Conservation (phyloP, 768 basidiomycete species). For the Daedaleopsis sinensis region DNA sequence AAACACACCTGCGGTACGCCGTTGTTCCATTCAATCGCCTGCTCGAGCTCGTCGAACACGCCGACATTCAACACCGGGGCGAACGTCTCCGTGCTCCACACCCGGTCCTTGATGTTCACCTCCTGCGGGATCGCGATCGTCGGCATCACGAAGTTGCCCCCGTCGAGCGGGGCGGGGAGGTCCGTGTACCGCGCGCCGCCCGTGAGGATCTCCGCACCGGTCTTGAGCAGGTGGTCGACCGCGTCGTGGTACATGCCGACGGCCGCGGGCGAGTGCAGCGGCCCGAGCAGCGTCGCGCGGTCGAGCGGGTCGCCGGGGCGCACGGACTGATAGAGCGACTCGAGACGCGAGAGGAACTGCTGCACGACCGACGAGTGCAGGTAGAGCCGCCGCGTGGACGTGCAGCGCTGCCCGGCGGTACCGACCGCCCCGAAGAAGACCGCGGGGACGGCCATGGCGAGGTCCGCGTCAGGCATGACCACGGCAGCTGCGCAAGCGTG, state of each 20-base stretch:
- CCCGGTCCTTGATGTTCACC: constrained; percentile 50
- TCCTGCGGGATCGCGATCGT: constrained; percentile 76
- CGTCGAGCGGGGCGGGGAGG: constrained; percentile 44
- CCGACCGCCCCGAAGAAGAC: constrained; percentile 96
- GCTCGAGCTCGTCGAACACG: constrained; percentile 82
- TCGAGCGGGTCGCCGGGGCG: constrained; percentile 86
- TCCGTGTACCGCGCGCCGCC: constrained; percentile 64
- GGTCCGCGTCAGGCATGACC: constrained; percentile 92
- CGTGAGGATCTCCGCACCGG: constrained; percentile 75
- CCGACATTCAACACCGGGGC: constrained; percentile 89
- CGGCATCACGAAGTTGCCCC: constrained; percentile 90
- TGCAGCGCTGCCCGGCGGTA: constrained; percentile 77
- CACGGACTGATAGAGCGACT: constrained; percentile 71
- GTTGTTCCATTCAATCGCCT: constrained; percentile 92
- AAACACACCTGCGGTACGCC: constrained; percentile 70
- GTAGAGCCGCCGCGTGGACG: constrained; percentile 88
- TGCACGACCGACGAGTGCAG: constrained; percentile 80
- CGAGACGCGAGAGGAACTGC: constrained; percentile 75
- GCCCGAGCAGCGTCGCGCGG: constrained; percentile 76
- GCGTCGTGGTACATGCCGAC: constrained; percentile 67
- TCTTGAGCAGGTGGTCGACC: constrained; percentile 59
- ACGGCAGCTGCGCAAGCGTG: constrained; percentile 65
- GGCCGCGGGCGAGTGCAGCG: constrained; percentile 75
- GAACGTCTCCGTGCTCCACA: constrained; percentile 85
- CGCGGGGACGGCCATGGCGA: constrained; percentile 84